These are phyloP conservation scores for Clathrospora elynae DNA, from an alignment of 2,329 filamentous ascomycete genomes.

Conservation along the genomic window DNA sequence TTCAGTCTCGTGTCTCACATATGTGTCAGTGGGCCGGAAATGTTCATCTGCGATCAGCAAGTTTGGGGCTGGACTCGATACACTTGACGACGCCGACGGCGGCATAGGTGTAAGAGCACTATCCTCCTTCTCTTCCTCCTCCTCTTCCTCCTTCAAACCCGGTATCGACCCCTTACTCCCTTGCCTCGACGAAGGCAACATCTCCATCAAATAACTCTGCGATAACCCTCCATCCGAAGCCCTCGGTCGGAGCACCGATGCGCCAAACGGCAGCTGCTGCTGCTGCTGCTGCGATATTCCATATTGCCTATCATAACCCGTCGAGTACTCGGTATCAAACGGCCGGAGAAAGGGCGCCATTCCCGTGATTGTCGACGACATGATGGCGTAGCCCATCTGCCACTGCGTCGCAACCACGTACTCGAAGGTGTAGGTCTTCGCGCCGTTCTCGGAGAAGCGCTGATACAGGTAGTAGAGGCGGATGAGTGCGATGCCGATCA, in stretches of 20 bases:
- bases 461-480: conserved; percentile 36
- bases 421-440: conserved; percentile 28
- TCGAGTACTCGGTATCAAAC: conserved; percentile 34
- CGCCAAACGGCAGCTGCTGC: no score
- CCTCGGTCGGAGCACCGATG: conserved; percentile 3
- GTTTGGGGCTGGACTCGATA: conserved; percentile 15
- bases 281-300: conserved; percentile 16
- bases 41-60: conserved; percentile 24
- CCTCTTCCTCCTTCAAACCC: no score
- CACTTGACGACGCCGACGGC: neutral
- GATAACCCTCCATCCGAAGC: conserved; percentile 16
- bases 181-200: conserved; percentile 7
- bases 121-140: no score
- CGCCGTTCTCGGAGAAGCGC: conserved; percentile 21
- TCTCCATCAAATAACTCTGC: conserved; percentile 25
- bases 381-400: conserved; percentile 46
- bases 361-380: conserved; percentile 40
- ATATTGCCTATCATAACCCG: conserved; percentile 25
- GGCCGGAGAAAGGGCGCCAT: conserved; percentile 43
- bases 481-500: conserved; percentile 32
- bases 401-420: conserved; percentile 41
- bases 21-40: conserved; percentile 30
- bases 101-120: neutral
- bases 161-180: conserved; percentile 11
- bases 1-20: conserved; percentile 27